Percentiles rank a stretch among this genome's conserved stretches.
Evolutionary conservation across 1,284 basidiomycete species (phyloP).

Genomic region (Ustilago vetiveriae): DNA sequence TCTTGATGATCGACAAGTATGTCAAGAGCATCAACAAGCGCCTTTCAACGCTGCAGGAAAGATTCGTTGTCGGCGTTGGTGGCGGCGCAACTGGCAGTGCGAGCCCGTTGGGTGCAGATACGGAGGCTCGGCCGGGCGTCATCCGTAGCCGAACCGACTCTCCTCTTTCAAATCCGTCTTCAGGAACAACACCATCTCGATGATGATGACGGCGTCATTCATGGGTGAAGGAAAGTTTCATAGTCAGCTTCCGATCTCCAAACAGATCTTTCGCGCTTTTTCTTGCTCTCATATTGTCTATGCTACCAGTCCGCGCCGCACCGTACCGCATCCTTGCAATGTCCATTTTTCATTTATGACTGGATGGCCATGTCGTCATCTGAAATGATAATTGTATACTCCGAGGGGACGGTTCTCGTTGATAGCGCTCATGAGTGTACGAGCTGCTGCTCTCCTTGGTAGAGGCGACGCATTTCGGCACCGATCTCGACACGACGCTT

Average conservation of each 20-base stretch:
- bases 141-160: conserved; percentile 29
- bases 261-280: neutral
- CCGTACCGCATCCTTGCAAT: conserved; percentile 10
- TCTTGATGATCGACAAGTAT: conserved; percentile 62
- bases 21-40: conserved; percentile 62
- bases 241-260: too few species aligned
- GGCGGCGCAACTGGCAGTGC: conserved; percentile 1
- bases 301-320: neutral
- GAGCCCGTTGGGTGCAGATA: conserved; percentile 18
- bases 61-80: conserved; percentile 17
- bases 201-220: conserved; percentile 1
- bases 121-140: conserved; percentile 16
- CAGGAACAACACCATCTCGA: conserved; percentile 8
- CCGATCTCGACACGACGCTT: conserved; percentile 55
- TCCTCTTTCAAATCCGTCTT: conserved; percentile 20
- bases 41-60: conserved; percentile 46
- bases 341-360: neutral
- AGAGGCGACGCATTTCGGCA: conserved; percentile 51
- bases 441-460: conserved; percentile 12
- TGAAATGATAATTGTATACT: too few species aligned
- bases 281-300: neutral
- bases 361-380: too few species aligned
- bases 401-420: too few species aligned
- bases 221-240: too few species aligned
- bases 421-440: neutral